Evolutionary conservation across 1,139 yeast genomes (phyloP).

Genomic region (Zygoascus sp.): DNA sequence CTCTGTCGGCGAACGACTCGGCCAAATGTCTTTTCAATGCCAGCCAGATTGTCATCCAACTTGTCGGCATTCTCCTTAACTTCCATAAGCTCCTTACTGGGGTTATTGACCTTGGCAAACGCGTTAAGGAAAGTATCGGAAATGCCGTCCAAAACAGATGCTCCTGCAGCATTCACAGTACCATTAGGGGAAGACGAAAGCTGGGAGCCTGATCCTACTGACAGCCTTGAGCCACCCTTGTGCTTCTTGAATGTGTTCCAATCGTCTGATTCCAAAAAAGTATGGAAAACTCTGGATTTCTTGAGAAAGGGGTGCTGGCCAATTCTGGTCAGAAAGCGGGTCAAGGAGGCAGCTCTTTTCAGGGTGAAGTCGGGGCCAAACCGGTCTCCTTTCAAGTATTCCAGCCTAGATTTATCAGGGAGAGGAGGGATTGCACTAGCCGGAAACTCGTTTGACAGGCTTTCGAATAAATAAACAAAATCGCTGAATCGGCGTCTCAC

Average conservation of each 20-base stretch:
- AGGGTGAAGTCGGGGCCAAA: conserved; percentile 75
- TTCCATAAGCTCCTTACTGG: conserved; percentile 74
- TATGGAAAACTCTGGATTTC: conserved; percentile 65
- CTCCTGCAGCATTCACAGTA: conserved; percentile 16
- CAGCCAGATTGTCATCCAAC: conserved; percentile 73
- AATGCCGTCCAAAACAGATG: conserved; percentile 53
- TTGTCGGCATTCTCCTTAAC: conserved; percentile 79
- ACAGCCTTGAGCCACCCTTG: conserved; percentile 35
- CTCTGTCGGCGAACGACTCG: conserved; percentile 69
- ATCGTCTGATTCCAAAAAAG: conserved; percentile 74
- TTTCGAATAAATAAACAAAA: conserved; percentile 71
- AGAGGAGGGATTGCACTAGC: conserved; percentile 86
- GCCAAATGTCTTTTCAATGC: conserved; percentile 72
- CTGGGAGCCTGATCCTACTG: conserved; percentile 15
- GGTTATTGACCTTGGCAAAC: conserved; percentile 72
- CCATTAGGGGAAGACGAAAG: conserved; percentile 17
- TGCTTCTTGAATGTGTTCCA: conserved; percentile 76
- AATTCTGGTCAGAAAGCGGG: conserved; percentile 68
- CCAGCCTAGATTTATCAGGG: conserved; percentile 87
- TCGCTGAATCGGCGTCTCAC: conserved; percentile 81
- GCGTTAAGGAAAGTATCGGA: conserved; percentile 92
- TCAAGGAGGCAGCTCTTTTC: conserved; percentile 78
- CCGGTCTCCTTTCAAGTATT: conserved; percentile 92
- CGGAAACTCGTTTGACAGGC: conserved; percentile 72
- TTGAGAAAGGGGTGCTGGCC: conserved; percentile 69